Conservation (phyloP, 2,329 filamentous ascomycete genomes). For the Exophiala sp. region DNA sequence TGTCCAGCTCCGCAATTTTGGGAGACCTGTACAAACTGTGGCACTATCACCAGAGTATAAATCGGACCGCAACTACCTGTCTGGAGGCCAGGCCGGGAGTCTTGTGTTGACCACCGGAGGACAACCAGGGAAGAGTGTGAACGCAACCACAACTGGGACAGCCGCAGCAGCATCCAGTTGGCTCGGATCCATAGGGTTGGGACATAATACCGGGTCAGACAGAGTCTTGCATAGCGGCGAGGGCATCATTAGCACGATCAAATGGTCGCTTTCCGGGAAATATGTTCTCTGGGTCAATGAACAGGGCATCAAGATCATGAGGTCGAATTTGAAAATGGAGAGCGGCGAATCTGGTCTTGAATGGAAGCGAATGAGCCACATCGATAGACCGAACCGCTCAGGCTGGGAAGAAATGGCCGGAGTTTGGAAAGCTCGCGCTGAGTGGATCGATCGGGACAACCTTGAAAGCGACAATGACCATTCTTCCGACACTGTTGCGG, state of each 20-base stretch:
- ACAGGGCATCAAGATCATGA: constrained; percentile 96
- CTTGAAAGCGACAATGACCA: constrained; percentile 65
- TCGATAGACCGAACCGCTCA: constrained; percentile 77
- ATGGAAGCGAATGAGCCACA: constrained; percentile 91
- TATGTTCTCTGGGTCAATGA: constrained; percentile 96
- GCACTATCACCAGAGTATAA: constrained; percentile 94
- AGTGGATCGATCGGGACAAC: constrained; percentile 84
- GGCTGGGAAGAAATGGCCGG: constrained; percentile 95
- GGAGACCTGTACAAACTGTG: constrained; percentile 83
- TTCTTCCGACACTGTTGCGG: constrained; percentile 29
- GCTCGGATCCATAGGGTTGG: constrained; percentile 81
- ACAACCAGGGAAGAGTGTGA: constrained; percentile 67
- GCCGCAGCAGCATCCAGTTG: constrained; percentile 80
- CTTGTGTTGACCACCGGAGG: constrained; percentile 81
- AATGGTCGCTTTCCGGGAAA: constrained; percentile 88
- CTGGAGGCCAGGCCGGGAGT: constrained; percentile 80
- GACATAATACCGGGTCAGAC: constrained; percentile 72
- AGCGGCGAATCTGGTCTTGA: constrained; percentile 70
- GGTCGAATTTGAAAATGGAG: constrained; percentile 76
- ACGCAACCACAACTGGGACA: constrained; percentile 82
- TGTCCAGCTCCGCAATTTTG: constrained; percentile 87
- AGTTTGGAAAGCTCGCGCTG: constrained; percentile 84
- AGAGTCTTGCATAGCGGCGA: constrained; percentile 85
- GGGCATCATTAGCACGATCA: constrained; percentile 82
- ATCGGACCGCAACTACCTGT: constrained; percentile 80